Evolutionary conservation across 1,284 basidiomycete species (phyloP), one percentile per base, ranked within the genome.

Genomic region (Tilletiopsis washingtonensis): DNA sequence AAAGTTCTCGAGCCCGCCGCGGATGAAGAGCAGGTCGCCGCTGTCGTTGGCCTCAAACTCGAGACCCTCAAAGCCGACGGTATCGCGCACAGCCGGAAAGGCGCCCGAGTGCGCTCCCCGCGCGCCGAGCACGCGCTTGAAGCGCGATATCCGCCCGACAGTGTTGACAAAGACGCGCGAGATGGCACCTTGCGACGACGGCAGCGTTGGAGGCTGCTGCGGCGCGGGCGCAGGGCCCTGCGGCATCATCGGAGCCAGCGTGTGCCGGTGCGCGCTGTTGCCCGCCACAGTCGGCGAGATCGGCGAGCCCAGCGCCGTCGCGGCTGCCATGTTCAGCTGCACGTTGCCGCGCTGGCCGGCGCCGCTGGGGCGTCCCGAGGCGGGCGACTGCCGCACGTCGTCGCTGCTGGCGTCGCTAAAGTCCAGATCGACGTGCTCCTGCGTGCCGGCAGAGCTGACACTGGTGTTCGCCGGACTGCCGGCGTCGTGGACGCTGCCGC

Each of bases 131-230:
- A 27, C 14, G 11, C 46, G 46, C 59, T 80, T 85, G 84, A 86
- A 87, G n/a, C 84, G 77, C 6, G 87, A 86, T 14, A 89, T 74
- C 3, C 84, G 80, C 2, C 86, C 84, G 43, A 88, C 84, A 1
- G 86, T 87, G 73, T 84, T 86, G 39, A 86, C 84, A 43, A 89
- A 81, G 11, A 80, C 86, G 3, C 84, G 78, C 0, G 85, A 86
- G 23, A 88, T 75, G 0, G 82, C 77, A 60, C 78, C 83, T 9
- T 60, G 45, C 4, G 59, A 41, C 9, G 62, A 25, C 55, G 56
- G 43, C 59, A 56, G 62, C 50, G 39, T 55, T 39, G 36, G 67
- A 63, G 6, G 54, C 57, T 1, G 62, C 69, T 5, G 67, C 50
- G 4, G 67, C 58, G 34, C 64, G 60, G 3, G 70, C 62, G 21